Percentiles rank a stretch among this genome's conserved stretches.
These are phyloP conservation scores for Aspergillus ustus DNA, from an alignment of 2,329 filamentous ascomycete genomes.

Conservation along the genomic window DNA sequence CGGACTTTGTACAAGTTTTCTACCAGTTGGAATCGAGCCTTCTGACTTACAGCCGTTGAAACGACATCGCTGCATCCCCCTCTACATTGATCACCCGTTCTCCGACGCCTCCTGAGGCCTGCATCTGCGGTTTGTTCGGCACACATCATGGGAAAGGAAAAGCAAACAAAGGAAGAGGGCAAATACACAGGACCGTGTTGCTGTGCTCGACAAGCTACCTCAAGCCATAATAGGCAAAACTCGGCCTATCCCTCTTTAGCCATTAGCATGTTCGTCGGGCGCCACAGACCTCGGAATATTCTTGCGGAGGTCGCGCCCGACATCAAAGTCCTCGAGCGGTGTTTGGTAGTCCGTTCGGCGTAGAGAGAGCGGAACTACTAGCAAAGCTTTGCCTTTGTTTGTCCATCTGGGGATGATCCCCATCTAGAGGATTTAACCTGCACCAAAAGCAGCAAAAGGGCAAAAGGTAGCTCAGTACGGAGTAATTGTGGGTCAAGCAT, in stretches of 20 bases:
- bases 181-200: background rate
- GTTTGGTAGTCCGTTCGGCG: background rate
- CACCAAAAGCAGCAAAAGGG: conserved; percentile 23
- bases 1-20: conserved; percentile 23
- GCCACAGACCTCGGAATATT: conserved; percentile 3
- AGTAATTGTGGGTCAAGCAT: conserved; percentile 19
- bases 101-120: conserved; percentile 18
- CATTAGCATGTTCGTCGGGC: background rate
- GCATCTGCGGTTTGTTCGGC: conserved; percentile 10
- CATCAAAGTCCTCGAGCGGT: background rate
- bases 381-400: conserved; percentile 3
- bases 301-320: background rate
- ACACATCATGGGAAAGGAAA: background rate
- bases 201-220: background rate
- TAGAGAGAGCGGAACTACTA: background rate
- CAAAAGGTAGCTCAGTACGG: conserved; percentile 16
- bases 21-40: conserved; percentile 20
- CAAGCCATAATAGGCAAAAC: background rate
- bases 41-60: conserved; percentile 28
- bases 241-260: background rate
- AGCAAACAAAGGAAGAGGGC: conserved; percentile 10
- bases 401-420: conserved; percentile 24
- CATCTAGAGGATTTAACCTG: conserved; percentile 19
- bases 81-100: conserved; percentile 31
- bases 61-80: conserved; percentile 21